A percentile compares a stretch with the other conserved stretches of the same genome.
Evolutionary conservation across 1,139 yeast genomes (phyloP).

Genomic region (Yamadazyma atlantica): DNA sequence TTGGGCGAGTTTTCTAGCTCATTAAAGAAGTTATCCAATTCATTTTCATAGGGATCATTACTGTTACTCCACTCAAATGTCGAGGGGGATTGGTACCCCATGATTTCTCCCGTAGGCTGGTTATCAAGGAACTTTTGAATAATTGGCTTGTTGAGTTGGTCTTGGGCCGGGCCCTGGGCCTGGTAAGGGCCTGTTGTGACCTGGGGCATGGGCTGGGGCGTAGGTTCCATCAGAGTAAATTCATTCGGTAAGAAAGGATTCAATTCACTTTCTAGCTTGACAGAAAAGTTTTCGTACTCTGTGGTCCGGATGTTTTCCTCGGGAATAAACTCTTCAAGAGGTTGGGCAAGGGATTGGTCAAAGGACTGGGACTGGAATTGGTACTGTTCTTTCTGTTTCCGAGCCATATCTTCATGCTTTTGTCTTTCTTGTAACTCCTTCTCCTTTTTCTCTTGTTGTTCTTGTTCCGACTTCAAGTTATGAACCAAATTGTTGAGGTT

Average conservation of each 20-base stretch:
- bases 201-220: not conserved
- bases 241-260: slow-evolving; percentile 9
- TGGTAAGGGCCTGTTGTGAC: not conserved
- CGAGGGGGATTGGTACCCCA: slow-evolving; percentile 13
- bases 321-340: no score
- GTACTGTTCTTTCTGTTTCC: not conserved
- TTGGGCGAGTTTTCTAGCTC: slow-evolving; percentile 38
- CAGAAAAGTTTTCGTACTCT: slow-evolving; percentile 5
- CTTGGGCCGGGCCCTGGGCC: not conserved
- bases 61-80: slow-evolving; percentile 29
- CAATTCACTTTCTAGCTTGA: slow-evolving; percentile 11
- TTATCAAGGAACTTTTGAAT: slow-evolving; percentile 3
- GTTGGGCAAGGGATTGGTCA: no score
- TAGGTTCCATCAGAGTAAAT: not conserved
- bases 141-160: slow-evolving; percentile 4
- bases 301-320: not conserved
- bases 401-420: not conserved
- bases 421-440: slow-evolving; percentile 3
- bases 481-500: slow-evolving; percentile 41
- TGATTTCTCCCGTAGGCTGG: slow-evolving; percentile 2
- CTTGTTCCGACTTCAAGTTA: slow-evolving; percentile 18
- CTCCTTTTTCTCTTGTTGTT: slow-evolving; percentile 4
- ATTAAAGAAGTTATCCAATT: slow-evolving; percentile 33
- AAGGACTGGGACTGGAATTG: no score
- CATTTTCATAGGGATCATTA: slow-evolving; percentile 9